Base-by-base conservation (phyloP, 163 green algal genomes). In the Prototheca cutis region DNA sequence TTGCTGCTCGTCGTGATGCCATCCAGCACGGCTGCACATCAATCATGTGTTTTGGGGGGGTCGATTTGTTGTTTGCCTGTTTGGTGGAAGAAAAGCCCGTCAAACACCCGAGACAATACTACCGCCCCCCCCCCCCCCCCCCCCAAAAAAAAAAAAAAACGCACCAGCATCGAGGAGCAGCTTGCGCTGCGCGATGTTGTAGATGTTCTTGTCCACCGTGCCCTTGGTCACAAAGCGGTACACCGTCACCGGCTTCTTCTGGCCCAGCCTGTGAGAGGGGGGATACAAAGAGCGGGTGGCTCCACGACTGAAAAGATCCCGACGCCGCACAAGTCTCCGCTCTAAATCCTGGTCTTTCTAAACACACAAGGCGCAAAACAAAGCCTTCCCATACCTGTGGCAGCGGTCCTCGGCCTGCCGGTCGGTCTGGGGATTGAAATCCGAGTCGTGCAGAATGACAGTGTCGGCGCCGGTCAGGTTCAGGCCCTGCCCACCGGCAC, bases 391-490 rank as follows among this genome's bases (percentile, higher is more conserved):
- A 23, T 27, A 57, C 49, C 49, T 47, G 62, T 72, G 69, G 49
- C 53, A 63, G 30, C 91, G 63, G 70, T 97, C 90, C 76, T 94
- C 88, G 3, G 84, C 84, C 70, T 93, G 84, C 3, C 67, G 48
- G 68, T 93, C 84, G n/a, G 86, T 80, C 72, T 87, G 77, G 4
- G 84, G 84, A 59, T 91, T 91, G 81, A 91, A 93, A 73, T 91
- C 90, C 48, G 93, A 78, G 63, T 98, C 90, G 66, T 96, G 87
- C 63, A 98, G 71, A 56, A 97, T 87, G 51, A 98, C 91, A 0
- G 89, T 94, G 77, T 97, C 89, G 17, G 91, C 91, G 27, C 87
- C 89, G 7, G 83, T 89, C 28, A 95, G 82, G 75, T 95, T 95
- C 40, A 95, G 78, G 15, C 71, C 71, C 64, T 78, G 71, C 13